Base-by-base conservation (phyloP, 306 rosid genomes). In the Gastrolobium villosum region DNA sequence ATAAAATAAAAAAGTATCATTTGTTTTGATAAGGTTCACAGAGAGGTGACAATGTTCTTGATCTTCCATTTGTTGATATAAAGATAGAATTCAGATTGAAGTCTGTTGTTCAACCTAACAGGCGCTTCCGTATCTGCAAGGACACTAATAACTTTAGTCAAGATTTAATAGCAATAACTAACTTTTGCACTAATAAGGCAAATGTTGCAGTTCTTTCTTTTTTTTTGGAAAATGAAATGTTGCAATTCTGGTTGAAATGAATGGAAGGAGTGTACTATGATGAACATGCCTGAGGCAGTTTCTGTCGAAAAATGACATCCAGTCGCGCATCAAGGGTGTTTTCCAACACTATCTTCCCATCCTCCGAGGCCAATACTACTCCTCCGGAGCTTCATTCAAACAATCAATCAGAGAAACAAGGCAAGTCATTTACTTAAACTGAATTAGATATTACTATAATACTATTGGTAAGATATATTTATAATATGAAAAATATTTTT, bases 261-360 rank as follows among this genome's bases (percentile, higher is more conserved):
- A 70, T 30, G 14, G 9, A 56, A 78, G 3, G 13, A 49, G 46
- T 80, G 32, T 6, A 11, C 59, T 36, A 32, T 31, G 53, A 50
- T 54, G 65, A 72, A 72, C 87, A 60, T 69, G 83, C 93, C 93
- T 88, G 83, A 0, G 96, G 96, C 5, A 90, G 76, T 56, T 90
- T 88, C 73, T 85, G 88, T 3, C 90, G 81, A 72, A 81, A 90
- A 36, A 88, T 65, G 15, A 88, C 90, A 54, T 88, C 91, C 46
- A 90, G 74, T 2, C 91, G 57, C 0, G 93, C 91, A 2, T 87
- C 90, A 1, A 90, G 93, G 36, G 91, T 90, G 86, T 85, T 90
- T 20, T 20, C 93, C 54, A 81, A 75, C 79, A 87, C 96, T 26
- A 88, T 90, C 84, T 87, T 90, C 53, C 96, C 96, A 69, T 90